Base-by-base conservation (phyloP, 495 filamentous ascomycete species). In the Hypoxylon perforatum region DNA sequence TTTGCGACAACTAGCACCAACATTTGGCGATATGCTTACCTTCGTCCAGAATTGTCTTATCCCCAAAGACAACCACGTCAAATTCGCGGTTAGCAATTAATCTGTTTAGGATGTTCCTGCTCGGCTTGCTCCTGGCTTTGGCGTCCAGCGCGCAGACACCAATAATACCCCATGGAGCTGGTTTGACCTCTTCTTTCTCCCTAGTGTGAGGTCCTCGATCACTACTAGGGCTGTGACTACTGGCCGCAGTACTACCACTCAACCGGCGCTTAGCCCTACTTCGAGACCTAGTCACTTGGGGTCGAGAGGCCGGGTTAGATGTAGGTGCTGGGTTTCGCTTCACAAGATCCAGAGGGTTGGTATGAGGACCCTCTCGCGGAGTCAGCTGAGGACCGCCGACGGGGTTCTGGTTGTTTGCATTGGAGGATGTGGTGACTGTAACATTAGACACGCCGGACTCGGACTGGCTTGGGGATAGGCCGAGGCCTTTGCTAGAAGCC, bases 31-130 rank as follows among this genome's bases (percentile, higher is more conserved):
- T 1, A 21, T 25, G 84, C 73, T 86, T 80, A 78, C 87, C 87
- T 83, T 99, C 95, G 65, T 99, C 95, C 45, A 98, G 81, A 64
- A 99, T 98, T 49, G 97, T 92, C 73, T 99, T 99, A 76, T 99
- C 95, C 35, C 95, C 95, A 79, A 99, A 99, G 3, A 99, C 92
- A 33, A 94, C 88, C 21, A 97, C 92, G 70, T 99, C 94, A 66
- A 98, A 97, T 61, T 97, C 94, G 57, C 92, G 89, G 54, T 93
- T 92, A 21, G 91, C 85, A 57, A 97, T 92, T 41, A 99, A 82
- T 30, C 92, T 88, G 54, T 96, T 98, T 41, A 99, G 79, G 57
- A 98, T 98, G 68, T 97, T 98, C 57, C 95, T 84, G 70, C 93
- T 95, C 4, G 95, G 95, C 79, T 97, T 97, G 82, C 93, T 96